Conservation (phyloP, 2,329 filamentous ascomycete genomes). For the Paracoccidioides lutzii region DNA sequence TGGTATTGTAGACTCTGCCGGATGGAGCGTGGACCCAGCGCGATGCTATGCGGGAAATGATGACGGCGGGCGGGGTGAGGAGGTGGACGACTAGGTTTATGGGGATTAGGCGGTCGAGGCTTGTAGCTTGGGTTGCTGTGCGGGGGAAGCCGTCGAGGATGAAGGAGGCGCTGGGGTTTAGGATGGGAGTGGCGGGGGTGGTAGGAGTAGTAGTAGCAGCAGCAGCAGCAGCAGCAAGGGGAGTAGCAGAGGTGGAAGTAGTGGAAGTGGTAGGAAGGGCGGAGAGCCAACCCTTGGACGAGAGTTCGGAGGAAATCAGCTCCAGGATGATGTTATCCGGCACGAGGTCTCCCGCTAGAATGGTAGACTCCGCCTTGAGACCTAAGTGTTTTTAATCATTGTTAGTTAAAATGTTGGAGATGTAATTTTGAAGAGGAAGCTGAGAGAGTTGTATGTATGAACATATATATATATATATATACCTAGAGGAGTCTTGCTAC, state of each 20-base stretch:
- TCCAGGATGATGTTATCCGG: slow-evolving; percentile 83
- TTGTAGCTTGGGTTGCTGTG: slow-evolving; percentile 64
- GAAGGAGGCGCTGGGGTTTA: slow-evolving; percentile 72
- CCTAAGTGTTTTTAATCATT: slow-evolving; percentile 39
- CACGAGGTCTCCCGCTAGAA: slow-evolving; percentile 81
- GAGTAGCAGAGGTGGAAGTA: slow-evolving; percentile 35
- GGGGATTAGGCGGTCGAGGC: slow-evolving; percentile 70
- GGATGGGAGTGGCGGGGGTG: slow-evolving; percentile 32
- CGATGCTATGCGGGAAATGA: slow-evolving; percentile 77
- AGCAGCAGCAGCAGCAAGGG: slow-evolving; percentile 17
- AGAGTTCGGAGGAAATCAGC: slow-evolving; percentile 81
- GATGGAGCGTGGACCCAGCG: slow-evolving; percentile 90
- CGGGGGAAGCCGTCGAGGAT: slow-evolving; percentile 94
- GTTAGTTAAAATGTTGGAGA: slow-evolving; percentile 5
- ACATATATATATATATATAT: slow-evolving; percentile 18
- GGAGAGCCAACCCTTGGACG: slow-evolving; percentile 69
- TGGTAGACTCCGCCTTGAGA: slow-evolving; percentile 77
- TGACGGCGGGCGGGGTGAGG: slow-evolving; percentile 71
- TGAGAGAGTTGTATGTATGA: background rate
- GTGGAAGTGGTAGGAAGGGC: slow-evolving; percentile 21
- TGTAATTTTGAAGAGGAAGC: background rate
- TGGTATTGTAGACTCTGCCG: slow-evolving; percentile 87
- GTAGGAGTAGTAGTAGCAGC: slow-evolving; percentile 36
- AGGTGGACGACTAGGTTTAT: slow-evolving; percentile 89
- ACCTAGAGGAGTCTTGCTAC: slow-evolving; percentile 76